Evolutionary conservation across 441 rosid genomes (phyloP), one percentile per base, ranked within the genome.

Genomic region (Adansonia madagascariensis): DNA sequence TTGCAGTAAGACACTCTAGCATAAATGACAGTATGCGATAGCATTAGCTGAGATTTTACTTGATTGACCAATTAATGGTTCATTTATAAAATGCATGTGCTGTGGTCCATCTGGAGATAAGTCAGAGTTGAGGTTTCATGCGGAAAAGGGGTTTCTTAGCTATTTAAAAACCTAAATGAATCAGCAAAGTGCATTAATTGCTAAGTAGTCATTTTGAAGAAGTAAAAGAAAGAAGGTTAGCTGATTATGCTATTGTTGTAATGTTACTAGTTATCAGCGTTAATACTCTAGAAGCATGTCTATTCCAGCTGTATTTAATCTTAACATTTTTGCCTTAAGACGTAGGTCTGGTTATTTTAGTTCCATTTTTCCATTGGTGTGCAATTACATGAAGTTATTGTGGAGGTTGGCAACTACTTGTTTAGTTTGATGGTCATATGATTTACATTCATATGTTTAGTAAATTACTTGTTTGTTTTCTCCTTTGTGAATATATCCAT

Each of bases 1-100:
- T 49, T 49, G 73, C 73, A 69, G 44, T 8, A 49, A 49, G 57
- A 57, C 41, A 69, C 7, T 49, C 6, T 68, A 10, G 56, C 55
- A 68, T 47, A 49, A 68, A 46, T 20, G 56, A 68, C 31, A 3
- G 14, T n/a, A 22, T 20, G 9, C 71, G 11, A 44, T 44, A 10
- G 53, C 35, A 18, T 44, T 67, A 2, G 5, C 10, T 3, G 10
- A 46, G 35, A 35, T 67, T 67, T 43, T 66, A 47, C 22, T 65
- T 65, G 70, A 17, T 65, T 43, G 3, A 15, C 12, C 12, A 17
- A 24, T 49, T 7, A 14, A 69, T 49, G 61, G 8, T 71, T 61
- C 18, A 49, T 70, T 70, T 47, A 7, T 10, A 44, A 10, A 22
- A 27, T 69, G 43, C 41, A 49, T 49, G 12, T 50, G 44, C 43